Base-by-base conservation (phyloP, 768 basidiomycete genomes). In the Lactarius indigo region DNA sequence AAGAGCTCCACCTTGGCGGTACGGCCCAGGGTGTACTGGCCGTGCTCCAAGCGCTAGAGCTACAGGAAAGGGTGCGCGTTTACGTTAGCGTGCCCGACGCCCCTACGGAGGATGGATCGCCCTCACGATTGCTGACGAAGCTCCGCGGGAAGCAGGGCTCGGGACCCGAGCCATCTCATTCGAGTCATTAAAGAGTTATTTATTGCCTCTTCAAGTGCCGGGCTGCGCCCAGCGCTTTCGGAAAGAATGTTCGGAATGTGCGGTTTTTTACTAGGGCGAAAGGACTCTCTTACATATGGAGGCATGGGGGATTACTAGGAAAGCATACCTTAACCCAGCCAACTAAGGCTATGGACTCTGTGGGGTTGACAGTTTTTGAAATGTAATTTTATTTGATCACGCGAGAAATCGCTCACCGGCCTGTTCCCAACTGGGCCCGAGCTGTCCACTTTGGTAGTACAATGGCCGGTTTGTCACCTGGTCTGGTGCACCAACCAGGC, bases 21-120 rank as follows among this genome's bases (percentile, higher is more conserved):
- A 56, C 62, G 28, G 9, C 37, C 3, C 57, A 59, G 52, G 30
- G 66, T 23, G 55, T 68, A 35, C 44, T 55, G 33, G 66, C 50
- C 0, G 26, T 56, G 31, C 50, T 68, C 5, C 50, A 47, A 37
- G 42, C 52, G 26, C 33, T 68, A 20, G 13, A 13, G 17, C 41
- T 68, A 52, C 23, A 52, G 2, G 58, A 64, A 35, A 33, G 30
- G 5, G 63, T 57, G 31, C 50, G 52, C 39, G 41, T 68, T 30
- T 47, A 42, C 42, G 58, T 64, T n/a, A 59, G 50, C 15, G 58
- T 64, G 6, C 66, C 66, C 17, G 35, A 44, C 12, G 15, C 17
- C 23, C 23, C 17, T 2, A 15, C 41, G 7, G 61, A 66, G 39
- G 20, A 58, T 5, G 65, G 65, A 26, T 33, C 65, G 42, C 17